Conservation (phyloP, 306 rosid genomes). For the Cicer pinnatifidum region DNA sequence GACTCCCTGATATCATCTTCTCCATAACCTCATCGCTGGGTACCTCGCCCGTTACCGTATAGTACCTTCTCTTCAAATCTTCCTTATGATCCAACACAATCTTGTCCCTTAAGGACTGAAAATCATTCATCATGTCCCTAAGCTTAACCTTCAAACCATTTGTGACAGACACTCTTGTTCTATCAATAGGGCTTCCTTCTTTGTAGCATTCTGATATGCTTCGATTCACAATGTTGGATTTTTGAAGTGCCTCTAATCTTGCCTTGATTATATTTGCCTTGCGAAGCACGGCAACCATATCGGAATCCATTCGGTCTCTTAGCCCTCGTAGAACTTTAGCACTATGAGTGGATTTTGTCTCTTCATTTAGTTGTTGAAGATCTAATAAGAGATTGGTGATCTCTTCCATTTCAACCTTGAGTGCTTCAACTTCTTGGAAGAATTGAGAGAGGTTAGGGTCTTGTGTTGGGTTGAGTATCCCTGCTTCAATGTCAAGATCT, state of each 20-base stretch:
- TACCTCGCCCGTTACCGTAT: slow-evolving; percentile 58
- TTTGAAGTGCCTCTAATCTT: slow-evolving; percentile 67
- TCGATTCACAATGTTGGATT: slow-evolving; percentile 65
- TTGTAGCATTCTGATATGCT: slow-evolving; percentile 53
- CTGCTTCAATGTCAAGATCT: slow-evolving; percentile 65
- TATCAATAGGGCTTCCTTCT: slow-evolving; percentile 66
- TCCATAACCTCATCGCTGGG: slow-evolving; percentile 76
- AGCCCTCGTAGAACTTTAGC: slow-evolving; percentile 82
- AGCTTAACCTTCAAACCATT: slow-evolving; percentile 79
- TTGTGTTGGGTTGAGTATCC: slow-evolving; percentile 61
- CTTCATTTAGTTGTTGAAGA: slow-evolving; percentile 74
- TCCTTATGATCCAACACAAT: slow-evolving; percentile 76
- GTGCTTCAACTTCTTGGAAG: slow-evolving; percentile 64
- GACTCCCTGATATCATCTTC: slow-evolving; percentile 65
- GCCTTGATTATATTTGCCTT: slow-evolving; percentile 67
- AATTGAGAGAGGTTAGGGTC: slow-evolving; percentile 80
- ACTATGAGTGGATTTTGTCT: slow-evolving; percentile 81
- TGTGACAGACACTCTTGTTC: slow-evolving; percentile 74
- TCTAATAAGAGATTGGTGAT: slow-evolving; percentile 87
- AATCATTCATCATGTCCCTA: slow-evolving; percentile 75
- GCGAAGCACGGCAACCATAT: slow-evolving; percentile 78
- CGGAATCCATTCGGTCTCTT: slow-evolving; percentile 78
- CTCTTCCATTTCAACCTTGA: slow-evolving; percentile 86
- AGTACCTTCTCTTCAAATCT: slow-evolving; percentile 78
- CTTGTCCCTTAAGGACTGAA: slow-evolving; percentile 71